These are phyloP conservation scores for Xylariaceae sp. DNA, from an alignment of 2,329 filamentous ascomycete genomes.

Conservation along the genomic window DNA sequence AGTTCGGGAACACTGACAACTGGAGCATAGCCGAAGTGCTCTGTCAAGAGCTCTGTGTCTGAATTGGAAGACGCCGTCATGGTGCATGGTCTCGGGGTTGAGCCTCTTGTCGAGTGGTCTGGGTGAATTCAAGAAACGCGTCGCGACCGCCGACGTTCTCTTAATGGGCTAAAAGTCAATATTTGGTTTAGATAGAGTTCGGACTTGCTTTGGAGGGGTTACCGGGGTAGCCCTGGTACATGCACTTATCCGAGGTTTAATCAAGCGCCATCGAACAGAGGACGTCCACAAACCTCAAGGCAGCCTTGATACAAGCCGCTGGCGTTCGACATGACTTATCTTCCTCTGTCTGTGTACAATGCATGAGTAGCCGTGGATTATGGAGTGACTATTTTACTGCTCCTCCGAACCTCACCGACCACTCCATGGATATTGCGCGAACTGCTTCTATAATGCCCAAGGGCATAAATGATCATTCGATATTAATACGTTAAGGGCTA, in stretches of 20 bases:
- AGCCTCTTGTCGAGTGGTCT: not conserved
- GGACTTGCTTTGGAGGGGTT: conserved; percentile 33
- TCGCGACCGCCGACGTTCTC: conserved; percentile 17
- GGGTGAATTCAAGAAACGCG: conserved; percentile 23
- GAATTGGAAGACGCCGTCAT: conserved; percentile 43
- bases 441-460: too few species aligned
- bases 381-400: too few species aligned
- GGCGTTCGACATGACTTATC: too few species aligned
- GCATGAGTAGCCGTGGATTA: too few species aligned
- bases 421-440: too few species aligned
- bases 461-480: too few species aligned
- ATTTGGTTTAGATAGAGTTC: conserved; percentile 34
- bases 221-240: not conserved
- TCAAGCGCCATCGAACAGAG: too few species aligned
- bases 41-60: conserved; percentile 78
- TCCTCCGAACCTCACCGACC: too few species aligned
- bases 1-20: conserved; percentile 65
- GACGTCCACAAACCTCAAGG: too few species aligned
- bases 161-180: conserved; percentile 36
- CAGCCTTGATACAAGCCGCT: too few species aligned
- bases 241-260: conserved; percentile 5
- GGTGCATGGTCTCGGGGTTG: conserved; percentile 38
- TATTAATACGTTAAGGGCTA: too few species aligned
- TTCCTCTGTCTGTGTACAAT: not conserved
- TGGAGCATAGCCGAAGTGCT: conserved; percentile 94